Base-by-base conservation (phyloP, 495 filamentous ascomycete species). In the Aspergillus carlsbadensis region DNA sequence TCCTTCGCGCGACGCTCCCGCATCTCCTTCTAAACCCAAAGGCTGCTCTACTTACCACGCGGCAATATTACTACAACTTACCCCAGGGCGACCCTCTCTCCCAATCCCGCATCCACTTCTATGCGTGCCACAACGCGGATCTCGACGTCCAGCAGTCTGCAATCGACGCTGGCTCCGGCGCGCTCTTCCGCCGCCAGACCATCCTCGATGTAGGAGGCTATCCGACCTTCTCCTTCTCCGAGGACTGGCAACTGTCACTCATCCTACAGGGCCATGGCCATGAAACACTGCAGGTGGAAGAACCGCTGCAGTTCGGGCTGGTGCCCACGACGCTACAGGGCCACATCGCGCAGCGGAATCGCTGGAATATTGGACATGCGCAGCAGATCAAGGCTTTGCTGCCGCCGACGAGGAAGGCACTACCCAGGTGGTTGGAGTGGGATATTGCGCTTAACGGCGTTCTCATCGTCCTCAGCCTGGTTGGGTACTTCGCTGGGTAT, bases 31-130 rank as follows among this genome's bases (percentile, higher is more conserved):
- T 49, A 10, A 71, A 76, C 39, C 62, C 65, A 0, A n/a, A 61
- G 1, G 60, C 64, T 0, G 69, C 63, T 4, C 51, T 78, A 6
- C 58, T 73, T 14, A 68, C 65, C 14, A 70, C 72, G 1, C 52
- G 65, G 5, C 70, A 82, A 59, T 70, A 77, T 40, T 83, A 79
- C 60, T 81, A 79, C 60, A 83, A 84, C 55, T 60, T 79, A 1
- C 81, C 81, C 0, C 37, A 49, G 0, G 67, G 68, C 7, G 80
- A 85, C 59, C 77, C 79, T 0, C 68, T 84, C 6, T 70, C 61
- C 0, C 80, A 83, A 57, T 65, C 65, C 21, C 72, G 75, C 33
- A 58, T 66, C 8, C 69, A 78, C 39, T 79, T 76, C 55, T 74
- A 69, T 44, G 73, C 71, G 0, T 75, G 69, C 43, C 58, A 64